Base-by-base conservation (phyloP, 1,284 basidiomycete genomes). In the Microbotryum lychnidis-dioicae region DNA sequence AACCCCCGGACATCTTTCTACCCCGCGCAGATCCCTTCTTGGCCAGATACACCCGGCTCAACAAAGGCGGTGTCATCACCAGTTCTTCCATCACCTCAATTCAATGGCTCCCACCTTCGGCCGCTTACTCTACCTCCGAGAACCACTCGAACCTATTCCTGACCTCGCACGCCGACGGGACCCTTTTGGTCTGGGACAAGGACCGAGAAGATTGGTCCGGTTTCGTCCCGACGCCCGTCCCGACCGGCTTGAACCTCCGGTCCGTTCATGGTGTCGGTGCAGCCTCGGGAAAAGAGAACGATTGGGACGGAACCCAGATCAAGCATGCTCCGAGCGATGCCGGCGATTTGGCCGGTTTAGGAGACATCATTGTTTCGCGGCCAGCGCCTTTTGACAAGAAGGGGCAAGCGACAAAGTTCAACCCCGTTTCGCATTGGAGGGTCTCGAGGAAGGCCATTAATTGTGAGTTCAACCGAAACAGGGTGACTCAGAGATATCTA, bases 141-240 rank as follows among this genome's bases (percentile, higher is more conserved):
- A 53, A 55, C 37, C 57, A 61, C 23, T 58, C 64, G 12, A 68
- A 87, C 57, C 81, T 93, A 25, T 93, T 97, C 73, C 81, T 94
- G 48, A 90, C 87, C n/a, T 87, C 89, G 3, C 90, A 96, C 73
- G 86, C 85, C 18, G 90, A 97, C 71, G 91, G 91, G 3, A 86
- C 87, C 8, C 84, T 94, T 63, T 81, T 91, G 45, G 81, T 91
- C 25, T 93, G 90, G 72, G 91, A 93, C 74, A 87, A 86, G 69
- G 89, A 91, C 69, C 84, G 88, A 37, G 91, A 93, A 61, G 91
- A 96, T 70, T 60, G 58, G 62, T 56, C 54, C 45, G 62, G 62
- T 1, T 66, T 68, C 57, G 49, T 57, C 0, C 50, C 66, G 0
- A 4, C 54, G 33, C 14, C 31, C 25, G 6, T 16, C 7, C n/a